A percentile compares a stretch with the other conserved stretches of the same genome.
phyloP scores from a whole-genome alignment of 2,329 filamentous ascomycete genomes.

The Fusarium avenaceum region DNA sequence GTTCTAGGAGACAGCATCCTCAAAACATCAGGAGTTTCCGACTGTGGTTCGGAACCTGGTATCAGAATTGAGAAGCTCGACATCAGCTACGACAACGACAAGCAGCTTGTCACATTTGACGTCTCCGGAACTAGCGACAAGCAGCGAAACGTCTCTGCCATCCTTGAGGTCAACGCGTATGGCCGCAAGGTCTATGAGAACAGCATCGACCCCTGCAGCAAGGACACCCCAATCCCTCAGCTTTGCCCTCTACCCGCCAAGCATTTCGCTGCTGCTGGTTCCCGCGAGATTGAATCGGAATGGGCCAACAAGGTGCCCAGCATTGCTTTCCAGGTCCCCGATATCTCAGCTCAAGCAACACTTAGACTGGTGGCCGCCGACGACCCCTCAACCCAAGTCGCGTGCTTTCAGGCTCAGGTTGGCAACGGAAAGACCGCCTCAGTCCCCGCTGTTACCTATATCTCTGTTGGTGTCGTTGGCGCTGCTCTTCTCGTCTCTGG shows the following conservation, averaged over 20 bases:
- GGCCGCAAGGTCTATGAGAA: conserved; percentile 84
- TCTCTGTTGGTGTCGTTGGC: conserved; percentile 87
- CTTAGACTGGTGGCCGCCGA: conserved; percentile 77
- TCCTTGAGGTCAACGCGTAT: conserved; percentile 84
- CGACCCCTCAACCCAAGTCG: conserved; percentile 70
- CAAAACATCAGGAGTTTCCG: conserved; percentile 82
- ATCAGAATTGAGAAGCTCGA: conserved; percentile 81
- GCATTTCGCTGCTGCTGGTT: conserved; percentile 78
- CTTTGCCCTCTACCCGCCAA: conserved; percentile 89
- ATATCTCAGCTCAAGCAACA: conserved; percentile 88
- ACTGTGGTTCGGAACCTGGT: conserved; percentile 69
- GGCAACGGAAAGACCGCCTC: conserved; percentile 88
- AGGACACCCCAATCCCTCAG: conserved; percentile 73
- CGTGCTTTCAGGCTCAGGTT: conserved; percentile 85
- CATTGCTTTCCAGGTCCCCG: conserved; percentile 91
- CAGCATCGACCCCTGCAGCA: conserved; percentile 85
- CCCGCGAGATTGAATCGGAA: conserved; percentile 76
- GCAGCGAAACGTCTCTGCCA: conserved; percentile 84
- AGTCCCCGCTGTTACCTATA: conserved; percentile 82
- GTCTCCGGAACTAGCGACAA: conserved; percentile 81
- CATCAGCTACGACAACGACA: conserved; percentile 82
- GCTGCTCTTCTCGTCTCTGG: conserved; percentile 82
- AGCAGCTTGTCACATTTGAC: conserved; percentile 82
- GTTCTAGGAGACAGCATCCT: conserved; percentile 79
- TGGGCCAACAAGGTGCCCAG: conserved; percentile 83